Base-by-base conservation (phyloP, 2,329 filamentous ascomycete genomes). In the Ophioceras dolichostomum region DNA sequence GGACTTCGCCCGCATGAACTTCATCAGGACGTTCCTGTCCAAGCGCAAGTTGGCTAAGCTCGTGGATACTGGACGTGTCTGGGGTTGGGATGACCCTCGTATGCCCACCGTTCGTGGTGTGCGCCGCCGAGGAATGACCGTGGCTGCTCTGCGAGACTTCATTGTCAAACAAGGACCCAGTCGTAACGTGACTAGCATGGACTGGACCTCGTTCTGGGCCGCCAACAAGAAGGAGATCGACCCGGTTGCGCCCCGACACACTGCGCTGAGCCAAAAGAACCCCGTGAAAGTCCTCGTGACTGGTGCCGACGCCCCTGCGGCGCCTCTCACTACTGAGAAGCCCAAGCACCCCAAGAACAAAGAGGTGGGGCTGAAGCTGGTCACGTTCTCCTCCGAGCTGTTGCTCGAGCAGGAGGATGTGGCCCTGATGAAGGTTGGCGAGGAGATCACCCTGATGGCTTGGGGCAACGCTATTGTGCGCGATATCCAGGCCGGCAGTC, bases 391-490 rank as follows among this genome's bases (percentile, higher is more conserved):
- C 53, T 71, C 73, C 40, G 71, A 78, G 43, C 67, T 95, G 46
- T 65, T 91, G 42, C 65, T 96, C 37, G 89, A 95, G 55, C 89
- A 95, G 60, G 82, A 71, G 32, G 89, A 96, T 50, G 85, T 81
- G 43, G 79, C 80, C 56, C 73, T 72, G 19, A 93, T 95, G 62
- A 81, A 76, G 49, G 70, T 81, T 42, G 79, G 81, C 53, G 89
- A 96, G 64, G 88, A 95, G 59, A 84, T 96, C 50, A 95, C 89
- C 0, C 70, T 95, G 30, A 95, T 95, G 89, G 83, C 83, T 57
- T 96, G 89, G 89, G 91, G 89, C 49, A 93, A 94, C 52, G 85
- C 83, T 10, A 74, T 87, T 46, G 82, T 91, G 18, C 74, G 78
- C 39, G 75, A 77, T 41, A 75, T 85, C 43, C 66, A 73, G 34